phyloP scores from a whole-genome alignment of 1,139 yeast genomes.

The Pichia inconspicua region DNA sequence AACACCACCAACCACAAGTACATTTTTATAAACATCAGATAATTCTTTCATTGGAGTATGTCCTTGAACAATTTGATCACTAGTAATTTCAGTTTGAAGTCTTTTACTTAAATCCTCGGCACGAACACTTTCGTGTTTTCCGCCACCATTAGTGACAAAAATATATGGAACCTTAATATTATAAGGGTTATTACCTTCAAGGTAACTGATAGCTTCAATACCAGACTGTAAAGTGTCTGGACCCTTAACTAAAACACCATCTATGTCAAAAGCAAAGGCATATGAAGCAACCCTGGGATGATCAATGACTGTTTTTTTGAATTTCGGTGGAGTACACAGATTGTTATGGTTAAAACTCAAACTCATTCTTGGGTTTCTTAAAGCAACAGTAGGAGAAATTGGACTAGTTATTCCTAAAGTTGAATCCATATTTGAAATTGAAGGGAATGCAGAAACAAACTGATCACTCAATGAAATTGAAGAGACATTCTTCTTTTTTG shows the following conservation, averaged over 20 bases:
- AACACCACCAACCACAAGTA: slow-evolving; percentile 77
- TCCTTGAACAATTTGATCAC: slow-evolving; percentile 79
- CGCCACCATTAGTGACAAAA: slow-evolving; percentile 86
- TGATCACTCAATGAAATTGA: slow-evolving; percentile 62
- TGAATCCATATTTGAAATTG: slow-evolving; percentile 26
- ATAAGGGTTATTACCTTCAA: slow-evolving; percentile 72
- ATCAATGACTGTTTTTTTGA: slow-evolving; percentile 48
- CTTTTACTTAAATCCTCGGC: slow-evolving; percentile 60
- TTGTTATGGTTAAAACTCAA: slow-evolving; percentile 2
- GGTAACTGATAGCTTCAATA: slow-evolving; percentile 55
- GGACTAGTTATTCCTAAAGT: not conserved
- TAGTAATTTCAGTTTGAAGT: slow-evolving; percentile 51
- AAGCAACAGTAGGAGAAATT: slow-evolving; percentile 1
- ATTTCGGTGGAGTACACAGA: slow-evolving; percentile 28
- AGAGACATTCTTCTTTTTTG: slow-evolving; percentile 60
- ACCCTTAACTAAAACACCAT: slow-evolving; percentile 74
- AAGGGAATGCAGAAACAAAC: slow-evolving; percentile 47
- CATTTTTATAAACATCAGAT: slow-evolving; percentile 57
- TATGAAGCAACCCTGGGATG: slow-evolving; percentile 70
- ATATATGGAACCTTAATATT: slow-evolving; percentile 78
- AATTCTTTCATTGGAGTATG: slow-evolving; percentile 85
- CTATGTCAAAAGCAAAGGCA: slow-evolving; percentile 84
- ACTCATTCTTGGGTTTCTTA: slow-evolving; percentile 3
- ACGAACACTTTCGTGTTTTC: slow-evolving; percentile 67
- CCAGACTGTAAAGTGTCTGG: slow-evolving; percentile 77